Evolutionary conservation across 306 rosid genomes (phyloP), one percentile per base, ranked within the genome.

Genomic region (Lotus japonicus): DNA sequence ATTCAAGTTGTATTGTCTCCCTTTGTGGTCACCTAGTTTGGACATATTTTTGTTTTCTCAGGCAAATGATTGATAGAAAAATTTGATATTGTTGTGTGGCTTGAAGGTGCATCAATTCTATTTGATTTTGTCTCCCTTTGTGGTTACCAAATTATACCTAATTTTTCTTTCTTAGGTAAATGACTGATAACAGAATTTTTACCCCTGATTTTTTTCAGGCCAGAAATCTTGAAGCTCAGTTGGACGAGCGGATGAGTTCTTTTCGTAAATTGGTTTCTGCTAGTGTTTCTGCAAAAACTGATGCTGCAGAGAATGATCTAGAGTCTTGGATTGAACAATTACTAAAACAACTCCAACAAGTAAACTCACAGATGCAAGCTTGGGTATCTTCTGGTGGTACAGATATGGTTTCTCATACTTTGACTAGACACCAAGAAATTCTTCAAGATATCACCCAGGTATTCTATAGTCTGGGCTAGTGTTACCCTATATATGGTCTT

Each of bases 371-470:
- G 81, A 95, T 95, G 99, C 97, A 90, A 67, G 89, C 95, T 56
- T 95, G 90, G 99, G 99, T 90, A 35, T 88, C 99, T 56, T 74
- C 99, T 16, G 99, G 90, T 71, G 99, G 97, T 49, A 82, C 96
- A 9, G 99, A 95, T 81, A 88, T 95, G 96, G 99, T 95, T 77
- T 91, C 99, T 83, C 97, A 91, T 73, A 90, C 99, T 44, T 81
- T 95, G 80, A 95, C 91, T 59, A 87, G 99, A 73, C 99, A 95
- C 83, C 99, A 95, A 77, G 99, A 90, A 77, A 91, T 95, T 83
- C 92, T 88, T 79, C 99, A 87, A 82, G 99, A 95, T 80, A 83
- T 95, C 76, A 88, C 97, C 72, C 96, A 95, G 99, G 99, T 95
- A 80, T 63, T 75, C 62, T 71, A 49, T 46, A 8, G 44, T 62